Conservation (phyloP, 2,329 filamentous ascomycete species). For the Didymella lethalis region DNA sequence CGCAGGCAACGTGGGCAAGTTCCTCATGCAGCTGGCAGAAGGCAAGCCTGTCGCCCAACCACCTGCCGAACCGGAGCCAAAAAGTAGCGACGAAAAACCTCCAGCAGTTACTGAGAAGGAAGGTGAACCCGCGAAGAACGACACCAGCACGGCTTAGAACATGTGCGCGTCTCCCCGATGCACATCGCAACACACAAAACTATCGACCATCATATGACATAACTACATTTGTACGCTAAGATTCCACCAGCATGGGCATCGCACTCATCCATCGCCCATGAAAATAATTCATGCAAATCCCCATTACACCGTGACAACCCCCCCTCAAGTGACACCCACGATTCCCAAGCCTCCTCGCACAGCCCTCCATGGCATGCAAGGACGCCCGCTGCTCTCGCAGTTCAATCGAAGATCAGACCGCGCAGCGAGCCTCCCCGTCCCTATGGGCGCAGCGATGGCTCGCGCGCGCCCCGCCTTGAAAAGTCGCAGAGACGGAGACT, state of each 20-base stretch:
- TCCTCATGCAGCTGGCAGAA: slow-evolving; percentile 70
- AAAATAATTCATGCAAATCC: too few relatives aligned
- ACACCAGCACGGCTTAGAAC: background rate
- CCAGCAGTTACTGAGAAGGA: background rate
- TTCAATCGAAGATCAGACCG: background rate
- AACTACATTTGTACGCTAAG: background rate
- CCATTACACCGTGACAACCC: too few relatives aligned
- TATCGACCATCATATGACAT: too few relatives aligned
- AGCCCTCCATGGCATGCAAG: background rate
- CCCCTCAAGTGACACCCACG: background rate
- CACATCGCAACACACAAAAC: too few relatives aligned
- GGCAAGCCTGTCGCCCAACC: slow-evolving; percentile 57
- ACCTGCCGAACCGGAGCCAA: slow-evolving; percentile 15
- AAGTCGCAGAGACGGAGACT: slow-evolving; percentile 47
- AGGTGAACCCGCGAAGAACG: background rate
- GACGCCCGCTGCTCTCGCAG: background rate
- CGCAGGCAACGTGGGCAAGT: slow-evolving; percentile 75
- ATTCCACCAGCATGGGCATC: background rate
- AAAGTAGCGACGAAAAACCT: slow-evolving; percentile 10
- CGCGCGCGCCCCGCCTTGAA: slow-evolving; percentile 32
- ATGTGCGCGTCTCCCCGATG: too few relatives aligned
- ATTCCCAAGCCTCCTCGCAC: background rate
- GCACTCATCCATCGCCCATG: too few relatives aligned
- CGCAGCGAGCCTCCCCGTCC: background rate
- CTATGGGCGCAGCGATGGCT: slow-evolving; percentile 23